Base-by-base conservation (phyloP, 306 rosid species). In the Dryas octopetala region DNA sequence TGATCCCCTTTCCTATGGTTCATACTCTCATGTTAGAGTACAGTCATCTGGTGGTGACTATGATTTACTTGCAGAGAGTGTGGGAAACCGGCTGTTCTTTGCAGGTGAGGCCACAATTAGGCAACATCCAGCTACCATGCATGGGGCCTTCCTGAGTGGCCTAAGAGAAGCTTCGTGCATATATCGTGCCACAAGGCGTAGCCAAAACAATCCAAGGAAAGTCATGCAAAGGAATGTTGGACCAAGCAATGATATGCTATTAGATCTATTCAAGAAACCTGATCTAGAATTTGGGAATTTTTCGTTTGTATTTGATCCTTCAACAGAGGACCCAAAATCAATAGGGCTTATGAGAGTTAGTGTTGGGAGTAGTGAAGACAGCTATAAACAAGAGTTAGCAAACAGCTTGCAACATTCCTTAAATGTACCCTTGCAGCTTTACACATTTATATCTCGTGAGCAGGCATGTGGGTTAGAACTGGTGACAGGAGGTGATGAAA, bases 71-170 rank as follows among this genome's bases (percentile, higher is more conserved):
- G 98, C 96, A 6, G 93, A 95, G 78, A 95, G 80, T 12, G 93
- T 95, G 80, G 89, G 93, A 54, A 89, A 83, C 76, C 83, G 85
- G 9, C 86, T 95, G 62, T 95, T 90, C 86, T 95, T 95, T 77
- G 97, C 98, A 49, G 98, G 97, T 40, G 98, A 95, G 86, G 98
- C 98, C 62, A 95, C 98, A 48, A 85, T 79, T 77, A 88, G 96
- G 86, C 92, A 95, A 68, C 85, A 91, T 85, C 98, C 98, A 26
- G 98, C 97, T 75, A 95, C 96, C 40, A 95, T 91, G 98, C 98
- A 95, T 44, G 97, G 98, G 53, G 98, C 97, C 75, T 90, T 83
- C 80, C 76, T 95, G 78, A 95, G 97, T 79, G 98, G 98, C 75
- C 81, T 91, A 77, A 85, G 98, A 86, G 98, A 95, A 83, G 98